phyloP scores from a whole-genome alignment of 176 grass and related monocot genomes.

The Chloris gayana region DNA sequence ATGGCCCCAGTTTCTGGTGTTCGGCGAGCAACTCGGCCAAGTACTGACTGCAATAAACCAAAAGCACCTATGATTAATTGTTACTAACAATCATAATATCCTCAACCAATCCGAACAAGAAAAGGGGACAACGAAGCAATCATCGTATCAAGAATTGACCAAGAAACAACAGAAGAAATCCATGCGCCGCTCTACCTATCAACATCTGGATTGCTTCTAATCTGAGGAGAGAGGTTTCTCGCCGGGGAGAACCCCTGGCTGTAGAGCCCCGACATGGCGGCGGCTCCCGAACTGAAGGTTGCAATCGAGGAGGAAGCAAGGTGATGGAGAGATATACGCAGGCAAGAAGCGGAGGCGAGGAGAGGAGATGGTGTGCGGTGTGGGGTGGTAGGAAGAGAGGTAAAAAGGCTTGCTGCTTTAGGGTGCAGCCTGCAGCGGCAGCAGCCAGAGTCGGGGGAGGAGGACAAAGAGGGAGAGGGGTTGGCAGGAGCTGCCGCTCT shows the following conservation, averaged over 20 bases:
- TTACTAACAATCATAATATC: constrained; percentile 10
- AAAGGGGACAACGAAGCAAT: constrained; percentile 40
- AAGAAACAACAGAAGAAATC: constrained; percentile 32
- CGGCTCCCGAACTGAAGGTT: constrained; percentile 21
- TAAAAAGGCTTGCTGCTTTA: constrained; percentile 60
- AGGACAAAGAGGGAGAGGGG: constrained; percentile 4
- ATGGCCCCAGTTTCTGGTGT: constrained; percentile 94
- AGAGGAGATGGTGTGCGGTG: constrained; percentile 31
- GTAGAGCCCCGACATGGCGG: constrained; percentile 84
- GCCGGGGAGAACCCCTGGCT: constrained; percentile 81
- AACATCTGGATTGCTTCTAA: constrained; percentile 73
- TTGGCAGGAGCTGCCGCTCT: constrained; percentile 42
- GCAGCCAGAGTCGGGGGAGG: constrained; percentile 26
- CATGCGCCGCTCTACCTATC: constrained; percentile 73
- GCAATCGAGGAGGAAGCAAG: constrained; percentile 27
- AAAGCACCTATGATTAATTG: constrained; percentile 11
- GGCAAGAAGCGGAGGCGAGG: constrained; percentile 20
- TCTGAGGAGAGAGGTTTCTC: constrained; percentile 83
- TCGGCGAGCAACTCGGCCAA: constrained; percentile 88
- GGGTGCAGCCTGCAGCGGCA: constrained; percentile 51
- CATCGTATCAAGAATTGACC: constrained; percentile 48
- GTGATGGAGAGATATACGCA: constrained; percentile 25
- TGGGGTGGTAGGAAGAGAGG: constrained; percentile 57
- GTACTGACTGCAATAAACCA: constrained; percentile 67
- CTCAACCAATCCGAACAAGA: constrained; percentile 26